Conservation (phyloP, 176 grass and related monocot genomes). For the Oryza meridionalis region DNA sequence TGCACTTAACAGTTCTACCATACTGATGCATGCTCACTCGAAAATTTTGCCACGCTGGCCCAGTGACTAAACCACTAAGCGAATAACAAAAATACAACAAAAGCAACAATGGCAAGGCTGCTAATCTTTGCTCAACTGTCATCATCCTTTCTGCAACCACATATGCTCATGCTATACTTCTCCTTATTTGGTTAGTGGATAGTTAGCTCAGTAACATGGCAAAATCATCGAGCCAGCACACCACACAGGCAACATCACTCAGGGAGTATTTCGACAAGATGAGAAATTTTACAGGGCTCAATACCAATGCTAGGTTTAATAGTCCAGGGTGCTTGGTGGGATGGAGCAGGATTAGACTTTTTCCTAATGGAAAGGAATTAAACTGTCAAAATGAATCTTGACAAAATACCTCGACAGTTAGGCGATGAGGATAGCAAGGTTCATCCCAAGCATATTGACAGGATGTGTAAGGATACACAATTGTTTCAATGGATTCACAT, state of each 20-base stretch:
- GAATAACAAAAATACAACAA: background rate
- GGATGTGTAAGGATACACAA: slow-evolving; percentile 83
- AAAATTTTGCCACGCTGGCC: background rate
- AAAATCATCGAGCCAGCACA: no score
- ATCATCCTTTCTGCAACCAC: background rate
- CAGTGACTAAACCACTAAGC: background rate
- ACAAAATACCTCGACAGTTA: slow-evolving; percentile 79
- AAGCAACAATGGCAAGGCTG: background rate
- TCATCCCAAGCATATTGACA: slow-evolving; percentile 99
- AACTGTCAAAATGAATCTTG: background rate
- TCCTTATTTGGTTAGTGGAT: no score
- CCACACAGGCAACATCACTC: background rate
- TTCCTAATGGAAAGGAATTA: background rate
- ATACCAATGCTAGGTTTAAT: background rate
- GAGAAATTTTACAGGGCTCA: background rate
- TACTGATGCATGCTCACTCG: background rate
- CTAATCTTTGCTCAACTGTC: background rate
- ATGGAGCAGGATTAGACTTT: no score
- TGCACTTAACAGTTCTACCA: no score
- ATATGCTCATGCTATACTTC: no score
- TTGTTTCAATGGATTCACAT: slow-evolving; percentile 95
- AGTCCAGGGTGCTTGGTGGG: background rate
- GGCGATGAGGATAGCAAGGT: slow-evolving; percentile 92
- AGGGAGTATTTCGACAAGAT: slow-evolving; percentile 1
- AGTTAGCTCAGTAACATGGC: no score